Base-by-base conservation (phyloP, 1,139 yeast genomes). In the Kodamaea ohmeri region DNA sequence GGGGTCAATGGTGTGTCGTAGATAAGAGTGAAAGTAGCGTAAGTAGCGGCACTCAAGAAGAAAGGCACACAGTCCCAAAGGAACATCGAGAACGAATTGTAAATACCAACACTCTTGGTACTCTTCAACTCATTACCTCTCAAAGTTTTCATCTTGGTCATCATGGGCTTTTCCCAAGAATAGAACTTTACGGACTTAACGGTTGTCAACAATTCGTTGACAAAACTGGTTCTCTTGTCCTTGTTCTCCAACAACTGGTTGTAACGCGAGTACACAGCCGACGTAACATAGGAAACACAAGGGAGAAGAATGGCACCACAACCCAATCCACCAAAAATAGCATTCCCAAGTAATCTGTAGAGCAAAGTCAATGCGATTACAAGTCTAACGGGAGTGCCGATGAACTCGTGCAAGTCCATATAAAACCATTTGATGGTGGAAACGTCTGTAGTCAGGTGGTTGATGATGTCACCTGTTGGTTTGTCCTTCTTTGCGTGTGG, bases 391-490 rank as follows among this genome's bases (percentile, higher is more conserved):
- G 62, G 60, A n/a, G 53, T 47, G 25, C 52, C 44, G 19, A 55
- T 37, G 20, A 50, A 53, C 16, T 52, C 56, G 21, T 50, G 52
- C 27, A 58, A 41, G 25, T 40, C 42, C 35, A 46, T 51, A 29
- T 49, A 46, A 37, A 54, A 46, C 37, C 44, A 37, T 26, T 54
- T 44, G 34, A 60, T 42, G 14, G 45, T 52, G 21, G 36, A 38
- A 16, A 55, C 49, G 40, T 60, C 65, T 25, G 51, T 49, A 4
- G 61, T 50, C 26, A 59, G 52, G 38, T 57, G 56, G 39, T 57
- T 60, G 21, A 60, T 53, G 34, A 60, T 59, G 22, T 58, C 63
- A 34, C 65, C 65, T 11, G 61, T 56, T 3, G 60, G 41, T 36
- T 58, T 59, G 21, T 52, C 50, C 37, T 53, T 56, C 26, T 54